A percentile compares a stretch with the other conserved stretches of the same genome.
Conservation (phyloP, 2,329 filamentous ascomycete species). For the Arthrobotrys iridis region DNA sequence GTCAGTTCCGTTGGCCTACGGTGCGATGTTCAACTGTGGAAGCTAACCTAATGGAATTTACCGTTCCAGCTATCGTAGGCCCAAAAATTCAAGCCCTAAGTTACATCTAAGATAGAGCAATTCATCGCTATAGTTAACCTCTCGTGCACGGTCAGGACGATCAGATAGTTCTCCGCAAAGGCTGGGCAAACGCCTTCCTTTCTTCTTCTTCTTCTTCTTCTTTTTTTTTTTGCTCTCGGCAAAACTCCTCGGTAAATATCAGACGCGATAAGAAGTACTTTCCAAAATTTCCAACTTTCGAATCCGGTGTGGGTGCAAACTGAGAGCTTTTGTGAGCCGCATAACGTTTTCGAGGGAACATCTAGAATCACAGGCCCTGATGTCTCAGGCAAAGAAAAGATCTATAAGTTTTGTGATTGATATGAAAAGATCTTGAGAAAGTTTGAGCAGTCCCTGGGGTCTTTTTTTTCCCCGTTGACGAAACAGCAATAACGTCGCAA, state of each 20-base stretch:
- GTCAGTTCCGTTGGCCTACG: conserved; percentile 18
- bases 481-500: conserved; percentile 32
- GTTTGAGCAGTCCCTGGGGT: background rate
- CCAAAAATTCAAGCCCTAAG: conserved; percentile 1
- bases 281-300: background rate
- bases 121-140: conserved; percentile 19
- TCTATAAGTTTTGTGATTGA: background rate
- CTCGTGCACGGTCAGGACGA: conserved; percentile 33
- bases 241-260: conserved; percentile 41
- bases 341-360: conserved; percentile 12
- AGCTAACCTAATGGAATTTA: conserved; percentile 36
- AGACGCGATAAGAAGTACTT: background rate
- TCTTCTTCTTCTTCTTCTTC: conserved; percentile 2
- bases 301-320: background rate
- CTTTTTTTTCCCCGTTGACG: background rate
- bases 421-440: conserved; percentile 4
- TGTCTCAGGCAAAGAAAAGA: background rate
- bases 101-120: conserved; percentile 16
- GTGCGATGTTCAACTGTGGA: background rate
- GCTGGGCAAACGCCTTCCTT: conserved; percentile 16
- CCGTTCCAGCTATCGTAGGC: conserved; percentile 15
- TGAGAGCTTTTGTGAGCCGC: background rate
- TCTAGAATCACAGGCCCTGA: conserved; percentile 14
- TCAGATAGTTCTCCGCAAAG: conserved; percentile 2
- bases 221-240: conserved; percentile 23